phyloP scores from a whole-genome alignment of 1,284 basidiomycete genomes.

The Blastosporella zonata region DNA sequence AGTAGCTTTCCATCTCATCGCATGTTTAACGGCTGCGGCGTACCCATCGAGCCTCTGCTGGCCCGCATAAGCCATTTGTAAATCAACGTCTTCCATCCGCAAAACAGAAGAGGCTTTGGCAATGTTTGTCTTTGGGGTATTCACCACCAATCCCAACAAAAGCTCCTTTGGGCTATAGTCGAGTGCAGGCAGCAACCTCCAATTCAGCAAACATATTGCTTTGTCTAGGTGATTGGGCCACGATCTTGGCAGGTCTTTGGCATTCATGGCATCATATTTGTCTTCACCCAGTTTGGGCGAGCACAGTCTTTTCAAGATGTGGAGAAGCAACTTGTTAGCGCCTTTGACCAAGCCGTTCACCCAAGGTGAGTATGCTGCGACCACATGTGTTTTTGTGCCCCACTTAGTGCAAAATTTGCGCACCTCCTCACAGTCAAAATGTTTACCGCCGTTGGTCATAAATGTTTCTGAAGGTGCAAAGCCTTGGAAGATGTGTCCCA shows the following conservation, averaged over 20 bases:
- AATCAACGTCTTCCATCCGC: slow-evolving; percentile 3
- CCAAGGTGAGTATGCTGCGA: too few species aligned
- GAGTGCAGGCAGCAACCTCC: background rate
- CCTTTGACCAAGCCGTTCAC: too few species aligned
- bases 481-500: too few species aligned
- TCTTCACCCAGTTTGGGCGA: background rate
- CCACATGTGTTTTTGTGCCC: too few species aligned
- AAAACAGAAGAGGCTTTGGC: background rate
- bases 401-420: too few species aligned
- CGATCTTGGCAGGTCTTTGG: background rate
- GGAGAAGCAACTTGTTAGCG: too few species aligned
- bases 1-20: slow-evolving; percentile 12
- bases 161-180: slow-evolving; percentile 28
- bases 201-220: background rate
- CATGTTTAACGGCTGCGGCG: slow-evolving; percentile 15
- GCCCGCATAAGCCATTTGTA: slow-evolving; percentile 21
- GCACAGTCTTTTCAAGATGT: too few species aligned
- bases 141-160: slow-evolving; percentile 25
- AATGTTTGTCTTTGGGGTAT: slow-evolving; percentile 21
- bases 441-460: too few species aligned
- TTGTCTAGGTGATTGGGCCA: background rate
- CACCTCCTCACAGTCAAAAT: too few species aligned
- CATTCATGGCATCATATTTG: background rate
- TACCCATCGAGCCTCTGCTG: slow-evolving; percentile 26
- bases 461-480: too few species aligned